Evolutionary conservation across 2,329 filamentous ascomycete species (phyloP).

Genomic region (Chaetothyriales sp.): DNA sequence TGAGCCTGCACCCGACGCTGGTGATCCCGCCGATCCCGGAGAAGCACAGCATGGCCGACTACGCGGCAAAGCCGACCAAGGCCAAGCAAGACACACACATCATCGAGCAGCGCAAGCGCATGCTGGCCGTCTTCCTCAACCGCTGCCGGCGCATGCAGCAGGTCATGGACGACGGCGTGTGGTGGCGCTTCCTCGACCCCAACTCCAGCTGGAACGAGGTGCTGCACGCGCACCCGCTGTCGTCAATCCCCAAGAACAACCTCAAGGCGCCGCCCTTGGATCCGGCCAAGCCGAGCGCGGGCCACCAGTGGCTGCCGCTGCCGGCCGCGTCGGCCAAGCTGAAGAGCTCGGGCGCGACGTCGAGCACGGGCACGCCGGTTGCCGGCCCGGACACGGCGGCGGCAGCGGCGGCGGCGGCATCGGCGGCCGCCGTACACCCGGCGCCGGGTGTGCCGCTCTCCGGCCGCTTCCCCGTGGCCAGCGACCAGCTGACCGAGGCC

Average conservation of each 20-base stretch:
- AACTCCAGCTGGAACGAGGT: constrained; percentile 99
- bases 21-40: constrained; percentile 95
- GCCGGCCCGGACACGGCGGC: constrained; percentile 40
- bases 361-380: constrained; percentile 38
- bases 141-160: constrained; percentile 86
- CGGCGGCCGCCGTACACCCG: constrained; percentile 43
- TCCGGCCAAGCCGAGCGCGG: constrained; percentile 78
- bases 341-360: constrained; percentile 37
- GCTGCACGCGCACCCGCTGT: constrained; percentile 77
- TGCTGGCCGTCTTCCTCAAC: constrained; percentile 91
- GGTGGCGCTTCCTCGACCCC: constrained; percentile 94
- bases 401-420: constrained; percentile 40
- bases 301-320: constrained; percentile 75
- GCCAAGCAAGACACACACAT: constrained; percentile 96
- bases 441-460: constrained; percentile 51
- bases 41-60: constrained; percentile 98
- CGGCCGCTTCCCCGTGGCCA: constrained; percentile 68
- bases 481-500: constrained; percentile 64
- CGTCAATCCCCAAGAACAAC: constrained; percentile 84
- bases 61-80: constrained; percentile 92
- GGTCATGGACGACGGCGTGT: constrained; percentile 82
- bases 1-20: constrained; percentile 82
- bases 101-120: constrained; percentile 90
- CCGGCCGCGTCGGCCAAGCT: constrained; percentile 78
- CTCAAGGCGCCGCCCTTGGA: constrained; percentile 92